These are phyloP conservation scores for Cyphellophora europaea DNA, from an alignment of 2,329 filamentous ascomycete genomes.

Conservation along the genomic window DNA sequence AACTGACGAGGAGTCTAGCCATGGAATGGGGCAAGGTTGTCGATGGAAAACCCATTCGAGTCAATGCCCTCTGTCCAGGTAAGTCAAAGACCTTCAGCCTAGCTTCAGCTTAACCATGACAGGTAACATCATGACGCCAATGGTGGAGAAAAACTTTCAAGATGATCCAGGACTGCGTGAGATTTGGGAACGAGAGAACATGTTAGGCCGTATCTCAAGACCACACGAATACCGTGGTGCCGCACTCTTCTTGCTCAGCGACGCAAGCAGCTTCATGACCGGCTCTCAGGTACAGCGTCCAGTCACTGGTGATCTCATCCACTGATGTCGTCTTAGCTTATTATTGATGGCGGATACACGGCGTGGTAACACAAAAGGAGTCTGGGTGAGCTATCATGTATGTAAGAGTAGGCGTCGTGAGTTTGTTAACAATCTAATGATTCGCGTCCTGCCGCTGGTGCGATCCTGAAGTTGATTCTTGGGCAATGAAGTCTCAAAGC, in stretches of 20 bases:
- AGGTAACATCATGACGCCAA: conserved; percentile 49
- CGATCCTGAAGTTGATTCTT: conserved; percentile 30
- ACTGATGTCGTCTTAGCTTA: no score
- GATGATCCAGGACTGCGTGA: conserved; percentile 55
- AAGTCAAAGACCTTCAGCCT: conserved; percentile 12
- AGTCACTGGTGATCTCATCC: no score
- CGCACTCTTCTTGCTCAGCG: conserved; percentile 37
- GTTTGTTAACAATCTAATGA: no score
- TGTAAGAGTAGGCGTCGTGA: no score
- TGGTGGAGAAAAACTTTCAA: conserved; percentile 73
- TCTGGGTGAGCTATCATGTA: no score
- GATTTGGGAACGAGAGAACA: conserved; percentile 36
- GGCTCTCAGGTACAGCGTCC: conserved; percentile 25
- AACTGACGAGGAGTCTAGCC: conserved; percentile 30
- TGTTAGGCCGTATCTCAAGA: conserved; percentile 50
- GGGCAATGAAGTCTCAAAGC: conserved; percentile 52
- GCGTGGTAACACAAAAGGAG: conserved; percentile 17
- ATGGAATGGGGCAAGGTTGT: conserved; percentile 36
- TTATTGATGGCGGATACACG: conserved; percentile 24
- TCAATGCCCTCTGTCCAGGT: conserved; percentile 45
- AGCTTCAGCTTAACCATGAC: background rate
- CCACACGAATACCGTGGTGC: conserved; percentile 60
- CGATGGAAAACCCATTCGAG: conserved; percentile 31
- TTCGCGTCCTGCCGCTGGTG: no score
- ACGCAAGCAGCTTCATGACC: conserved; percentile 47